These are phyloP conservation scores for Microbotryomycetes sp. DNA, from an alignment of 1,284 basidiomycete genomes.

Conservation along the genomic window DNA sequence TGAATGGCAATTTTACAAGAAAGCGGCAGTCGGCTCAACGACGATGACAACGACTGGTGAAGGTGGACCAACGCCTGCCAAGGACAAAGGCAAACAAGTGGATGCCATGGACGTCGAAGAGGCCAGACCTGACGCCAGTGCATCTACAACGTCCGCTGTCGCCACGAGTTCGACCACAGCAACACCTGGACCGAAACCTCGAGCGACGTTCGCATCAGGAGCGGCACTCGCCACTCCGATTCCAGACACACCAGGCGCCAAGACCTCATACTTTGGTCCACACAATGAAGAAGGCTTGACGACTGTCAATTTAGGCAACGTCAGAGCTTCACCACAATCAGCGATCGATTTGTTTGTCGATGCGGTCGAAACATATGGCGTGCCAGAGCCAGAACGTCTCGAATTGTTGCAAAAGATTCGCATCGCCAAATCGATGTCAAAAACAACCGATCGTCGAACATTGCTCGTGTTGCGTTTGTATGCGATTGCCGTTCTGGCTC, in stretches of 20 bases:
- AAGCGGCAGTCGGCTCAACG: slow-evolving; percentile 14
- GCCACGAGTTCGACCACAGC: background rate
- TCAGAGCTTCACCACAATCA: slow-evolving; percentile 22
- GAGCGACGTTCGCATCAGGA: slow-evolving; percentile 18
- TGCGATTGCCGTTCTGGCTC: slow-evolving; percentile 74
- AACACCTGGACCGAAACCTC: background rate
- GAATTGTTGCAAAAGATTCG: slow-evolving; percentile 84
- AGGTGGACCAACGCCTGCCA: slow-evolving; percentile 3
- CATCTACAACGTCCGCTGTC: background rate
- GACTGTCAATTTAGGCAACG: slow-evolving; percentile 40
- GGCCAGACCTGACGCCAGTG: background rate
- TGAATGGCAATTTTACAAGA: slow-evolving; percentile 47
- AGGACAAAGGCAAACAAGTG: slow-evolving; percentile 16
- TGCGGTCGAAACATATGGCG: slow-evolving; percentile 59
- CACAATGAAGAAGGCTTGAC: slow-evolving; percentile 41
- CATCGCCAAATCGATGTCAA: slow-evolving; percentile 60
- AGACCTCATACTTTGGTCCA: slow-evolving; percentile 1
- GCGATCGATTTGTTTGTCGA: slow-evolving; percentile 61
- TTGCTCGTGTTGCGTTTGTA: slow-evolving; percentile 75
- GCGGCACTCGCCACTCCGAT: slow-evolving; percentile 21
- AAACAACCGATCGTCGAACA: slow-evolving; percentile 60
- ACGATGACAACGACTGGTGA: slow-evolving; percentile 16
- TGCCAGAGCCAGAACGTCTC: slow-evolving; percentile 80
- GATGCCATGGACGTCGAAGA: slow-evolving; percentile 17
- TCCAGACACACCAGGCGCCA: slow-evolving; percentile 21